Percentiles rank a stretch among this genome's conserved stretches.
Evolutionary conservation across 345 rosid genomes (phyloP).

Genomic region (Salix arbutifolia): DNA sequence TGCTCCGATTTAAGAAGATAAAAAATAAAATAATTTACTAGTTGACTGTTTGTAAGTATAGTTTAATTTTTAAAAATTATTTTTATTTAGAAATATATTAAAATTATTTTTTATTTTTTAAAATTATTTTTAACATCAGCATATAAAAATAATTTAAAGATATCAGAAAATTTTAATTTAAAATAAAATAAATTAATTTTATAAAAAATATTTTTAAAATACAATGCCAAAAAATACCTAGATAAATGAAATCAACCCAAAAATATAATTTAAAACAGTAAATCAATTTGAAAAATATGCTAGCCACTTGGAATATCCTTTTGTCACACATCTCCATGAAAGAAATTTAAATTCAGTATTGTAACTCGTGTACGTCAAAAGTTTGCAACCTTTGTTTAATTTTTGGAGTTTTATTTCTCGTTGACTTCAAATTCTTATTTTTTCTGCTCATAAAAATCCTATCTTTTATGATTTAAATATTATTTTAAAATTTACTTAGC

Average conservation of each 20-base stretch:
- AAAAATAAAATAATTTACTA: too few relatives aligned
- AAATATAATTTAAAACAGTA: too few relatives aligned
- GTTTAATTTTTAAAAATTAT: too few relatives aligned
- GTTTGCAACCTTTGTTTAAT: neutral
- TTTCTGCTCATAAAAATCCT: neutral
- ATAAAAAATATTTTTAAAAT: fast-evolving
- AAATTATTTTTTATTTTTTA: too few relatives aligned
- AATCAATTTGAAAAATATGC: neutral
- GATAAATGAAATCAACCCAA: neutral
- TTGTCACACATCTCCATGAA: neutral
- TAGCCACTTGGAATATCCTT: neutral
- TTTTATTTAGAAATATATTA: fast-evolving
- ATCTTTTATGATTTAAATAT: neutral
- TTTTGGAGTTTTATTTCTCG: too few relatives aligned
- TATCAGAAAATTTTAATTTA: fast-evolving
- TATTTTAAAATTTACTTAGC: neutral
- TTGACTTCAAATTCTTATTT: neutral
- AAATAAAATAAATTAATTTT: too few relatives aligned
- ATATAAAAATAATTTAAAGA: too few relatives aligned
- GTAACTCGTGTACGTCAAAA: too few relatives aligned
- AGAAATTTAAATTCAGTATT: too few relatives aligned
- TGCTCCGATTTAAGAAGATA: neutral
- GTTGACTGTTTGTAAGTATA: too few relatives aligned
- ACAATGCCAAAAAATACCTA: fast-evolving
- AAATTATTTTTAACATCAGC: fast-evolving